Evolutionary conservation across 495 filamentous ascomycete species (phyloP).

Genomic region (Aspergillus carlsbadensis): DNA sequence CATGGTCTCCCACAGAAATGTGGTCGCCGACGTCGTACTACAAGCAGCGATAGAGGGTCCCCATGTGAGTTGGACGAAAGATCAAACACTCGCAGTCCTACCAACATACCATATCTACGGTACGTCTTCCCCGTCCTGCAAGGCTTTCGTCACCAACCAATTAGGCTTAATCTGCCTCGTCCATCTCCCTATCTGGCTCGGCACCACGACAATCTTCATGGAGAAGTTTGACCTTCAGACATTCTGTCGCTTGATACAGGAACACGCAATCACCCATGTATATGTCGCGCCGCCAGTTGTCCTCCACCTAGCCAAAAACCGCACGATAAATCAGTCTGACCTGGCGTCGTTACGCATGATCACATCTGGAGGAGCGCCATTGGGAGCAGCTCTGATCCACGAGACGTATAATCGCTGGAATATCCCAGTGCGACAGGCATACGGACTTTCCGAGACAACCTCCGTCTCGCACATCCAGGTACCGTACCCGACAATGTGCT

Average conservation of each 20-base stretch:
- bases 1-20: conserved; percentile 73
- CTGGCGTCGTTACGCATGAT: conserved; percentile 69
- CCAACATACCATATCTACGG: conserved; percentile 88
- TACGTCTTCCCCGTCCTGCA: conserved; percentile 16
- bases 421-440: conserved; percentile 69
- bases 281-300: conserved; percentile 84
- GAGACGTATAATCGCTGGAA: conserved; percentile 63
- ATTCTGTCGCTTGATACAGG: conserved; percentile 68
- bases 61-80: conserved; percentile 55
- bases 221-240: conserved; percentile 69
- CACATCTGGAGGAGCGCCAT: conserved; percentile 77
- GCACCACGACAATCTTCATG: conserved; percentile 65
- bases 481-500: background rate
- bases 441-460: conserved; percentile 70
- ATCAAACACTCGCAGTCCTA: conserved; percentile 68
- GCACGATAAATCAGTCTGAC: conserved; percentile 65
- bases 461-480: conserved; percentile 50
- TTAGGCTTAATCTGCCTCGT: conserved; percentile 49
- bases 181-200: conserved; percentile 57
- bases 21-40: conserved; percentile 64
- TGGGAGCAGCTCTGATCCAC: conserved; percentile 71
- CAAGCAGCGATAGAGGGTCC: conserved; percentile 53
- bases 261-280: conserved; percentile 64
- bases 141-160: background rate
- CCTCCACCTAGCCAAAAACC: conserved; percentile 68